Percentiles rank a stretch among this genome's conserved stretches.
Conservation (phyloP, 345 rosid genomes). For the Anacardium occidentale region DNA sequence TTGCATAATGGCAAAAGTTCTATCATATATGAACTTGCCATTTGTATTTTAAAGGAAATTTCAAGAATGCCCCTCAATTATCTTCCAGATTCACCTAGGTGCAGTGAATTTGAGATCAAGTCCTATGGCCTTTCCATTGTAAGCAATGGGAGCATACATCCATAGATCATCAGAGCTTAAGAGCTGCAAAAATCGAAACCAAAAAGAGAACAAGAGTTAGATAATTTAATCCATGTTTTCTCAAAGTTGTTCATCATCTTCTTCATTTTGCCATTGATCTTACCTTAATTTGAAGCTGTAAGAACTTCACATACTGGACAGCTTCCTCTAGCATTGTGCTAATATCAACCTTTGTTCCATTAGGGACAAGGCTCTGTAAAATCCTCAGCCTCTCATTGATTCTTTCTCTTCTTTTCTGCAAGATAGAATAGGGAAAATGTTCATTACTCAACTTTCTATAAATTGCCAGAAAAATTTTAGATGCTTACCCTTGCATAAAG, state of each 20-base stretch:
- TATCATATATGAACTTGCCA: conserved; percentile 11
- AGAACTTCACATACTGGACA: conserved; percentile 76
- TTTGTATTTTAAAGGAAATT: conserved; percentile 7
- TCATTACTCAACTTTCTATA: background rate
- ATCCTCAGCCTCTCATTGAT: conserved; percentile 78
- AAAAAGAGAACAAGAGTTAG: background rate
- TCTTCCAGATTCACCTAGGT: conserved; percentile 26
- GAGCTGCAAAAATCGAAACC: conserved; percentile 38
- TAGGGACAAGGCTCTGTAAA: conserved; percentile 81
- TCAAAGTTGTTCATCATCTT: background rate
- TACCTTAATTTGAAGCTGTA: conserved; percentile 90
- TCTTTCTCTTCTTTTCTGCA: conserved; percentile 86
- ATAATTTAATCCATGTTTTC: background rate
- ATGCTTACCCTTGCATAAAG: conserved; percentile 71
- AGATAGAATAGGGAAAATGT: conserved; percentile 4
- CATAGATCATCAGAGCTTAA: conserved; percentile 86
- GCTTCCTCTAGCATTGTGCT: conserved; percentile 99
- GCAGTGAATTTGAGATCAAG: conserved; percentile 43
- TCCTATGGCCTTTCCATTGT: conserved; percentile 79
- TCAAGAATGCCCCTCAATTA: background rate
- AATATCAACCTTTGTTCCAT: conserved; percentile 93
- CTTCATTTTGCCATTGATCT: background rate
- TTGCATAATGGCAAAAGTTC: conserved; percentile 20
- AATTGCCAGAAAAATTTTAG: background rate
- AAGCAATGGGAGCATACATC: conserved; percentile 94